These are phyloP conservation scores for Fagopyrum esculentum DNA, from an alignment of 148 eudicot species.

Conservation along the genomic window DNA sequence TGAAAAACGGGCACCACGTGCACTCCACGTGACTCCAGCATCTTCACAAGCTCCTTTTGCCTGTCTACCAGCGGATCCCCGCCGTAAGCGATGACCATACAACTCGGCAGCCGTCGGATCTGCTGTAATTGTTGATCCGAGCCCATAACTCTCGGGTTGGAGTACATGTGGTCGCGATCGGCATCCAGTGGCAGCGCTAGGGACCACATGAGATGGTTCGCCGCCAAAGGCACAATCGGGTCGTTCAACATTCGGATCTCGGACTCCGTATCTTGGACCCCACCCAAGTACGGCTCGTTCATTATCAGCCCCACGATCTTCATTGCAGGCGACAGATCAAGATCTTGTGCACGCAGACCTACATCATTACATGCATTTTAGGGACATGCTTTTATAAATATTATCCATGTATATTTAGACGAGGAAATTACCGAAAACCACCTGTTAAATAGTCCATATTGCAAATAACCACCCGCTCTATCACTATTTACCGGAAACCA, in stretches of 20 bases:
- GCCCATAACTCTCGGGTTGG: slow-evolving; percentile 29
- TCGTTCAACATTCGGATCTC: slow-evolving; percentile 35
- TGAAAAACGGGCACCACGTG: slow-evolving; percentile 33
- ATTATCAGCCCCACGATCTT: slow-evolving; percentile 66
- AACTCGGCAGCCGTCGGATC: slow-evolving; percentile 58
- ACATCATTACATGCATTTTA: neutral
- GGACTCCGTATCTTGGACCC: slow-evolving; percentile 37
- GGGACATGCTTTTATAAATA: too few species aligned
- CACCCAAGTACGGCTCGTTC: slow-evolving; percentile 68
- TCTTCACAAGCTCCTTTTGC: slow-evolving; percentile 50
- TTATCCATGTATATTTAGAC: too few species aligned
- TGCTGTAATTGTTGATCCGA: slow-evolving; percentile 16
- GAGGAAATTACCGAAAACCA: too few species aligned
- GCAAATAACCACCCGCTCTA: too few species aligned
- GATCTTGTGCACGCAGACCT: slow-evolving; percentile 43
- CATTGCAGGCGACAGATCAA: slow-evolving; percentile 38
- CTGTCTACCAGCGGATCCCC: slow-evolving; percentile 67
- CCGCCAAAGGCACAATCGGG: slow-evolving; percentile 35
- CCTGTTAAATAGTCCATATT: too few species aligned
- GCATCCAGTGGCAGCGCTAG: slow-evolving; percentile 56
- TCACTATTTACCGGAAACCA: too few species aligned
- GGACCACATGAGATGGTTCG: slow-evolving; percentile 51
- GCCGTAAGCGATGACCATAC: slow-evolving; percentile 43
- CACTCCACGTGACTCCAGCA: slow-evolving; percentile 58
- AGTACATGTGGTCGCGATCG: slow-evolving; percentile 56